phyloP scores from a whole-genome alignment of 1,284 basidiomycete genomes.

The Trichosporon sp. region DNA sequence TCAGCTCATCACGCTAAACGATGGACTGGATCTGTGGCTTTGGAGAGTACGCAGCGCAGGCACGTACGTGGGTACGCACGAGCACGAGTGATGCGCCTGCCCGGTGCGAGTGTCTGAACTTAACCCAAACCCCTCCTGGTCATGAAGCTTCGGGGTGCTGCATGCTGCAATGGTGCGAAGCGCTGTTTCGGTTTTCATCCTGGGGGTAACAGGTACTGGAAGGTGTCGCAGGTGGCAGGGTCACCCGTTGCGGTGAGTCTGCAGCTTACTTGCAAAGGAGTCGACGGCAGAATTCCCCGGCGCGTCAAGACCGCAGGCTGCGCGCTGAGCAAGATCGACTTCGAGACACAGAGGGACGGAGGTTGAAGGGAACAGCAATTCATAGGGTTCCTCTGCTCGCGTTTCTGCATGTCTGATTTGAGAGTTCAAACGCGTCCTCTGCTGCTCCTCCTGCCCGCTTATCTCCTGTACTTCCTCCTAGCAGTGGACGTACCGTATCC shows the following conservation, averaged over 20 bases:
- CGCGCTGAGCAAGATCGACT: neutral
- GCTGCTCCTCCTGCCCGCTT: neutral
- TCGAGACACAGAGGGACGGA: neutral
- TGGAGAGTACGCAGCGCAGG: neutral
- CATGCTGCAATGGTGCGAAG: neutral
- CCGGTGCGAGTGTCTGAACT: neutral
- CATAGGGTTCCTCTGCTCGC: neutral
- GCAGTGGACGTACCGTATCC: neutral
- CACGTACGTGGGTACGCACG: neutral
- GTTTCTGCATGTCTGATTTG: constrained; percentile 7
- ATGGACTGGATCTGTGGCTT: neutral
- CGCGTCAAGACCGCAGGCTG: neutral
- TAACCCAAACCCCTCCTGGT: neutral
- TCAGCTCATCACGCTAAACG: neutral
- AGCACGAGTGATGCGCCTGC: neutral
- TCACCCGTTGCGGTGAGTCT: too few species aligned
- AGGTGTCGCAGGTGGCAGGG: neutral
- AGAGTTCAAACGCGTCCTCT: neutral
- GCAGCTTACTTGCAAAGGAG: too few species aligned
- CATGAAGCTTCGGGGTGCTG: neutral
- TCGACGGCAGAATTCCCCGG: too few species aligned
- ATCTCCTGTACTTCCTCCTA: neutral
- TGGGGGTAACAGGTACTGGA: neutral
- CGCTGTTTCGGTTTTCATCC: neutral
- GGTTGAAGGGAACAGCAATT: constrained; percentile 1